Base-by-base conservation (phyloP, 2,329 filamentous ascomycete genomes). In the Botrytis elliptica region DNA sequence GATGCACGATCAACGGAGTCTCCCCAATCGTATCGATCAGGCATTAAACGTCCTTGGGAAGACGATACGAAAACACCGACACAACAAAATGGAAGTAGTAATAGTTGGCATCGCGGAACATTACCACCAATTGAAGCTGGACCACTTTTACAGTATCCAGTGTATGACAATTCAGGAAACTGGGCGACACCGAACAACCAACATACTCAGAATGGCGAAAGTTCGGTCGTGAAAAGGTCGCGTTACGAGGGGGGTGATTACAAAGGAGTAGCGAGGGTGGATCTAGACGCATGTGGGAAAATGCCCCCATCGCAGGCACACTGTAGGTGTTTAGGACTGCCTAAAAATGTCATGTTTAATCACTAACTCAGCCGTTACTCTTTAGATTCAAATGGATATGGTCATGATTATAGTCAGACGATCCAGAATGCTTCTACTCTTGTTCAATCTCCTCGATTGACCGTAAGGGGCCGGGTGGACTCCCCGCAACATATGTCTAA, bases 21-120 rank as follows among this genome's bases (percentile, higher is more conserved):
- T 70, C 77, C 78, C 75, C 79, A 78, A 73, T 77, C 74, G 67
- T 74, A 73, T 75, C 77, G 75, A 73, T 52, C 76, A 70, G 76
- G 76, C 73, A 77, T 76, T 70, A 80, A 80, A 75, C 77, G 79
- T 60, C 79, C 77, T 77, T 80, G 79, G 79, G 77, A 79, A 70
- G 78, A 77, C 70, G 76, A 76, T 20, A 75, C 55, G 42, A 46
- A 71, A 62, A 49, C 65, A 59, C 20, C 59, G 20, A 22, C 57
- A 49, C 69, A 55, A 64, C 36, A 33, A 55, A 65, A 69, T 74
- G 75, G 74, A 72, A 74, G 67, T 40, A 42, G 60, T 44, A 75
- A 72, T 71, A 60, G 62, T 29, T 78, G 78, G 77, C 73, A 75
- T 74, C 73, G 74, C 57, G 63, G 74, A 42, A 73, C 68, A 67